A percentile compares a stretch with the other conserved stretches of the same genome.
Evolutionary conservation across 176 grass and related monocot species (phyloP).

Genomic region (Raddia guianensis): DNA sequence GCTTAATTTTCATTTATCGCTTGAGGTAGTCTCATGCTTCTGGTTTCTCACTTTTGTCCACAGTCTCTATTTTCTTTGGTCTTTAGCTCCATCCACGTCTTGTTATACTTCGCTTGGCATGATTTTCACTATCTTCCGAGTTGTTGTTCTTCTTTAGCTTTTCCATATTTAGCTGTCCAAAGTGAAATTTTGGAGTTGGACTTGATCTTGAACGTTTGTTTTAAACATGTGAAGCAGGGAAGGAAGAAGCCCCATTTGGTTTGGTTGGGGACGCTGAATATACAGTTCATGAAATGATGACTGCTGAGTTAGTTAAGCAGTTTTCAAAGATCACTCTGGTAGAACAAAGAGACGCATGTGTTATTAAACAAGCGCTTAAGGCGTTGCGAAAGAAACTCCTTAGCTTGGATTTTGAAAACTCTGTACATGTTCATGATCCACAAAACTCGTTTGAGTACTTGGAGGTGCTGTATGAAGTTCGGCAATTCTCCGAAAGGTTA

Average conservation of each 20-base stretch:
- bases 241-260: neutral
- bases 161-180: neutral
- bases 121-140: neutral
- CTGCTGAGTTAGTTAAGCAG: conserved; percentile 47
- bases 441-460: conserved; percentile 73
- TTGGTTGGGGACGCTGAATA: neutral
- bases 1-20: neutral
- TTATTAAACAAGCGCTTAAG: conserved; percentile 49
- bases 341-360: conserved; percentile 48
- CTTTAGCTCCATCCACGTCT: neutral
- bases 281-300: conserved; percentile 40
- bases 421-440: conserved; percentile 59
- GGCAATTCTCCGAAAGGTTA: conserved; percentile 59
- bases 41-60: neutral
- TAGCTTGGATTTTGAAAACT: conserved; percentile 56
- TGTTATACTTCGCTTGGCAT: neutral
- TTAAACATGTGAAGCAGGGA: conserved; percentile 41
- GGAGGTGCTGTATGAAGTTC: conserved; percentile 65
- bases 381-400: conserved; percentile 60
- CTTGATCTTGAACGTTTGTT: conserved; percentile 41
- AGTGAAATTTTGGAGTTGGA: conserved; percentile 31
- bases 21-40: neutral
- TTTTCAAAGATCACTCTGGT: conserved; percentile 50
- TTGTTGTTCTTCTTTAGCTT: conserved; percentile 4
- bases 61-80: neutral